Base-by-base conservation (phyloP, 1,284 basidiomycete genomes). In the Tylopilus sp. region DNA sequence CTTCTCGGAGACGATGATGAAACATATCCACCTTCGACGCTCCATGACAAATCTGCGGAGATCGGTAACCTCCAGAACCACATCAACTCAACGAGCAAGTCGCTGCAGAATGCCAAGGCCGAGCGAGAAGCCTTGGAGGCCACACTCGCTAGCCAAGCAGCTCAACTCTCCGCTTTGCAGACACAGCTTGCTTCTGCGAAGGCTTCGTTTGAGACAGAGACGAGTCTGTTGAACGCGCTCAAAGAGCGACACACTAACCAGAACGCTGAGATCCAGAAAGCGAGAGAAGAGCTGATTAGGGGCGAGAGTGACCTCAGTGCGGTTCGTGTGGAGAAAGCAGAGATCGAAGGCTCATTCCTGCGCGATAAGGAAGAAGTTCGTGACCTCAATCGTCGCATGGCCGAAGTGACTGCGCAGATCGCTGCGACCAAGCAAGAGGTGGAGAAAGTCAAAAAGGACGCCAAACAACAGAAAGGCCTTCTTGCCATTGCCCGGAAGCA, bases 401-500 rank as follows among this genome's bases (percentile, higher is more conserved):
- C 84, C 21, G 92, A 95, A 63, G 78, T 86, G 15, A 83, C 86
- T 23, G 78, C 84, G 51, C 84, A 94, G 68, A 86, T 86, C 37
- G 82, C 86, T 39, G 67, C 71, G 8, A 67, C 89, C 48, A 94
- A 89, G 70, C 75, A 72, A 9, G 83, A 89, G 55, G 73, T 94
- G 36, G 97, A 98, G 67, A 95, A 92, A 72, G 68, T 84, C 41
- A 93, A 86, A 73, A 97, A 94, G 71, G 94, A 98, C 43, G 91
- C 90, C 0, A 87, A 97, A 64, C 92, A 97, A 66, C 94, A 98
- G 70, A 97, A 94, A 69, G 97, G 96, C 12, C 75, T 97, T 49
- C 77, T 95, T 13, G 93, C 94, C 4, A 97, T 99, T 65, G 89
- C 91, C 9, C 89, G 88, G 74, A 99, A 99, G 71, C 97, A 99